These are phyloP conservation scores for Linum usitatissimum DNA, from an alignment of 345 rosid genomes.

Conservation along the genomic window DNA sequence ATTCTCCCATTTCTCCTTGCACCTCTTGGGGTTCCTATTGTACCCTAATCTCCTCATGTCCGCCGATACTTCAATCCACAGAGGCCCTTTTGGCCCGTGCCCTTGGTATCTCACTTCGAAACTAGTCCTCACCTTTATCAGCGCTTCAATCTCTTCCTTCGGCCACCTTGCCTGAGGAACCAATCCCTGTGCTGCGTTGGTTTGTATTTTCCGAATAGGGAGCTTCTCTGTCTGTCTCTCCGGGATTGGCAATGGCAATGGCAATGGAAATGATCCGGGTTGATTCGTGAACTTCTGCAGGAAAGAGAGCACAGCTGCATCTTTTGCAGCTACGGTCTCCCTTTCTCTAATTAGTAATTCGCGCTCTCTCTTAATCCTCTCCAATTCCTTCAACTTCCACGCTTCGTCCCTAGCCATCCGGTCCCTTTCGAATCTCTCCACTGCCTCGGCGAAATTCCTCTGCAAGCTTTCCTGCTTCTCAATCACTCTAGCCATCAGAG, in stretches of 20 bases:
- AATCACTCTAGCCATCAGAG: slow-evolving; percentile 20
- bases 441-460: slow-evolving; percentile 18
- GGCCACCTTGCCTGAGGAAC: slow-evolving; percentile 24
- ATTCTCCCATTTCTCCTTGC: slow-evolving; percentile 32
- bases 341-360: slow-evolving; percentile 19
- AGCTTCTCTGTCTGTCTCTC: slow-evolving; percentile 1
- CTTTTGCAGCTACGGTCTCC: slow-evolving; percentile 24
- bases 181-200: slow-evolving; percentile 5
- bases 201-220: background rate
- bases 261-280: slow-evolving; percentile 10
- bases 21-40: slow-evolving; percentile 22
- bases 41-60: slow-evolving; percentile 22
- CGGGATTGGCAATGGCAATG: slow-evolving; percentile 6
- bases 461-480: slow-evolving; percentile 26
- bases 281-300: slow-evolving; percentile 24
- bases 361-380: slow-evolving; percentile 23
- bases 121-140: slow-evolving; percentile 18
- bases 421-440: slow-evolving; percentile 22
- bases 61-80: slow-evolving; percentile 25
- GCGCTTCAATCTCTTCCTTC: slow-evolving; percentile 24
- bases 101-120: slow-evolving; percentile 22
- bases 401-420: slow-evolving; percentile 24
- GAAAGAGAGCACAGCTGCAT: slow-evolving; percentile 24
- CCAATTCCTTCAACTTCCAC: slow-evolving; percentile 24
- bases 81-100: slow-evolving; percentile 19